Evolutionary conservation across 2,329 filamentous ascomycete genomes (phyloP), one percentile per base, ranked within the genome.

Genomic region (Fusarium tanahbumbuense): DNA sequence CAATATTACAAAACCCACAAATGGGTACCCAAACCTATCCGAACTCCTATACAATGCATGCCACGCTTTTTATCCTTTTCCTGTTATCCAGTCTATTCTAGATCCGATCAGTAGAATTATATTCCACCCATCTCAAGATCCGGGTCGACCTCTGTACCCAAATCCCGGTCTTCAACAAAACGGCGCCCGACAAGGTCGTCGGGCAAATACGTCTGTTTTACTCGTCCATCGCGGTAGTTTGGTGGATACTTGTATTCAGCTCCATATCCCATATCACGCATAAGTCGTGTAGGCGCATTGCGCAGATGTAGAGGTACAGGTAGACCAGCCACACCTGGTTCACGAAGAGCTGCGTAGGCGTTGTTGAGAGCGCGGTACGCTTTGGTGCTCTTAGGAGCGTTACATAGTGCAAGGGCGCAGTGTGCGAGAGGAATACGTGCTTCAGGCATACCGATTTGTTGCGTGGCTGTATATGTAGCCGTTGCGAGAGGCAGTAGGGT

Each of bases 171-270:
- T 76, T 97, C 93, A 40, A 98, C 79, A 76, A 98, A 98, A 22
- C 76, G 83, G 49, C 92, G 85, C 0, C 91, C 93, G 37, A 83
- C 78, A 10, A 99, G 79, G 58, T 87, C 87, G 13, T 93, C 91
- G 0, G 96, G 96, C n/a, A 99, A 80, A 80, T 98, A 99, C 25
- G 94, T 92, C 82, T 99, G 96, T 68, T 84, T 87, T 1, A 98
- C 95, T 72, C 83, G 88, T 0, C 96, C 96, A 65, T 94, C 89
- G 53, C 87, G 81, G 76, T 95, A 99, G 73, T 97, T 93, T 0
- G 96, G 96, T 72, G 97, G 97, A 77, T 99, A 98, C 80, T 98
- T 98, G 81, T 99, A 99, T 78, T 94, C 92, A 52, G 89, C 91
- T 1, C 94, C 94, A 76, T 94, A 97, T 0, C 93, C 95, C 71